Conservation (phyloP, 73 alveolate species). For the Blepharisma japonicum region DNA sequence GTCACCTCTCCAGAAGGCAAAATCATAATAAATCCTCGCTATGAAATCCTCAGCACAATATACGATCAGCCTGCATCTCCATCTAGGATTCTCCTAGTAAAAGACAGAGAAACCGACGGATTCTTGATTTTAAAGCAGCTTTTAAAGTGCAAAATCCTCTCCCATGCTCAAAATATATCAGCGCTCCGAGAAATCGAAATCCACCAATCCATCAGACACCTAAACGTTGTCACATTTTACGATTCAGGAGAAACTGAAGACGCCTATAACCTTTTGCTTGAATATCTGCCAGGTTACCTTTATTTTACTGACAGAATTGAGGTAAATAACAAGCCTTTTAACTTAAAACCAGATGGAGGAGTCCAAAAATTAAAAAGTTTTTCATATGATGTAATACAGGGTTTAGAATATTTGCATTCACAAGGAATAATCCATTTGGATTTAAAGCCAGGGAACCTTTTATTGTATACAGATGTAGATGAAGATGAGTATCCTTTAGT, state of each 20-base stretch:
- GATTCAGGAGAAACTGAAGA: constrained; percentile 52
- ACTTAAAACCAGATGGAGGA: constrained; percentile 26
- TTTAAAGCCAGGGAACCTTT: constrained; percentile 39
- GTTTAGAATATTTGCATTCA: constrained; percentile 47
- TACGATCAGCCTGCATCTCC: too few relatives aligned
- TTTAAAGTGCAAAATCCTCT: too few relatives aligned
- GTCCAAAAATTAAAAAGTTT: constrained; percentile 33
- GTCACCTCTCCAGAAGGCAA: too few relatives aligned
- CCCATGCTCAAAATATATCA: background rate
- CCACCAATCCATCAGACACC: constrained; percentile 46
- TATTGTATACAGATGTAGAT: background rate
- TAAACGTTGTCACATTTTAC: constrained; percentile 39
- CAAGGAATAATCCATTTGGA: constrained; percentile 60
- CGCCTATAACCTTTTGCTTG: constrained; percentile 41
- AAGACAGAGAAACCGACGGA: too few relatives aligned
- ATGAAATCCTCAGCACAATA: too few relatives aligned
- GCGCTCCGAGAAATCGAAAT: constrained; percentile 52
- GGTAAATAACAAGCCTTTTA: constrained; percentile 29
- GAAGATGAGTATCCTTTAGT: constrained; percentile 23
- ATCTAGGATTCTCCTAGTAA: too few relatives aligned
- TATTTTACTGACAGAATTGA: constrained; percentile 43
- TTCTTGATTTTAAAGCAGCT: too few relatives aligned
- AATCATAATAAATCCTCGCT: too few relatives aligned
- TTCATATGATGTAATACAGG: constrained; percentile 41
- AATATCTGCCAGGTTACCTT: constrained; percentile 40